phyloP scores from a whole-genome alignment of 1,139 yeast genomes.

The Kodamaea derodonti region DNA sequence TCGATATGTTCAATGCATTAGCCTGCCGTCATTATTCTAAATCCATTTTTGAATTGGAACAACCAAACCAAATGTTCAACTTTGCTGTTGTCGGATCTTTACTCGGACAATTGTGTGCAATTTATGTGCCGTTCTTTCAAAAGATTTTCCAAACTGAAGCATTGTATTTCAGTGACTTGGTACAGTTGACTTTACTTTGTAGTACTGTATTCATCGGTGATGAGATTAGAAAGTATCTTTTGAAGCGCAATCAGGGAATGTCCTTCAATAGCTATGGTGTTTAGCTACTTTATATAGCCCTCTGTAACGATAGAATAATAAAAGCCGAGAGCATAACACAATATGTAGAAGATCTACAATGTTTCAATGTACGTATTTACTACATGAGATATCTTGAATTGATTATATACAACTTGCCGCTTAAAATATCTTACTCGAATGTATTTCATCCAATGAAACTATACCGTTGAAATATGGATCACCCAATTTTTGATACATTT shows the following conservation, averaged over 20 bases:
- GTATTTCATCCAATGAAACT: slow-evolving; percentile 52
- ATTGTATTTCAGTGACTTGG: slow-evolving; percentile 60
- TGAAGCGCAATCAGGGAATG: slow-evolving; percentile 8
- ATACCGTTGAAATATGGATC: slow-evolving; percentile 53
- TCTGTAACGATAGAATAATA: slow-evolving; percentile 3
- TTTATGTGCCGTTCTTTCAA: slow-evolving; percentile 90
- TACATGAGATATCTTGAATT: too few species aligned
- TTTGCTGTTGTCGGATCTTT: slow-evolving; percentile 87
- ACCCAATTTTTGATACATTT: slow-evolving; percentile 52
- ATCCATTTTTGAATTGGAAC: slow-evolving; percentile 76
- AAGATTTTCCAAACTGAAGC: slow-evolving; percentile 92
- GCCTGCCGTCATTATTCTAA: slow-evolving; percentile 86
- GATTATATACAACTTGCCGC: too few species aligned
- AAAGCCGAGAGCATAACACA: too few species aligned
- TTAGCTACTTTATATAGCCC: slow-evolving; percentile 3
- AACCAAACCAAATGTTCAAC: slow-evolving; percentile 84
- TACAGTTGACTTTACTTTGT: slow-evolving; percentile 58
- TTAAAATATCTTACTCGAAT: slow-evolving; percentile 1
- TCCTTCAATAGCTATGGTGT: slow-evolving; percentile 10
- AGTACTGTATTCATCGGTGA: slow-evolving; percentile 84
- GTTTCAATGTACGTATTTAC: too few species aligned
- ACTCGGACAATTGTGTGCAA: slow-evolving; percentile 89
- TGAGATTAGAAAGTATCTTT: slow-evolving; percentile 62
- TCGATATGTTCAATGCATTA: slow-evolving; percentile 93
- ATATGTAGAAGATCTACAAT: too few species aligned